These are phyloP conservation scores for Tanacetum coccineum DNA, from an alignment of 129 eudicot genomes.

Conservation along the genomic window DNA sequence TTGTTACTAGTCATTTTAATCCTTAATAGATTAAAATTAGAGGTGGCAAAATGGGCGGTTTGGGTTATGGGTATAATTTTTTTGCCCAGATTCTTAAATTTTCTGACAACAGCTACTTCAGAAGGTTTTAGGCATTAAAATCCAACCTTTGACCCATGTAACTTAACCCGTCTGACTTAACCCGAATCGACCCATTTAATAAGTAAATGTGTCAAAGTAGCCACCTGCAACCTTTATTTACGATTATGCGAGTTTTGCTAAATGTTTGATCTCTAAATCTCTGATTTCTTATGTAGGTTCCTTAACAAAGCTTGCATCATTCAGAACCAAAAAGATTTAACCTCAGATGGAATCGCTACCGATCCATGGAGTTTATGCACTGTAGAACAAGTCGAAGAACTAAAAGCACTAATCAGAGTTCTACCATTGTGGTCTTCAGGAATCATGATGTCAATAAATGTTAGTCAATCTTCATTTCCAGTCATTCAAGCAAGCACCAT, in stretches of 20 bases:
- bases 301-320: constrained; percentile 57
- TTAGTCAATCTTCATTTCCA: constrained; percentile 35
- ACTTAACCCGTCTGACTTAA: no score
- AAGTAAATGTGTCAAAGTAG: background rate
- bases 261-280: constrained; percentile 15
- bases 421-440: constrained; percentile 54
- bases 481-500: constrained; percentile 46
- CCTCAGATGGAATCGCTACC: constrained; percentile 32
- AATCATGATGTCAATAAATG: constrained; percentile 44
- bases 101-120: no score
- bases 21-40: background rate
- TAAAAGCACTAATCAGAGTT: constrained; percentile 45
- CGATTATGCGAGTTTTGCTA: background rate
- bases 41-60: background rate
- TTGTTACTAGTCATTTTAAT: background rate
- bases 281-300: constrained; percentile 31
- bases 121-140: no score
- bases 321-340: constrained; percentile 36
- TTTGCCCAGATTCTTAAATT: no score
- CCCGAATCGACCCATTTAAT: background rate
- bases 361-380: constrained; percentile 53
- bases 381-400: constrained; percentile 47
- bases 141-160: no score
- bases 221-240: background rate
- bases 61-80: background rate